phyloP scores from a whole-genome alignment of 2,329 filamentous ascomycete genomes.

The Diaporthe capsici region DNA sequence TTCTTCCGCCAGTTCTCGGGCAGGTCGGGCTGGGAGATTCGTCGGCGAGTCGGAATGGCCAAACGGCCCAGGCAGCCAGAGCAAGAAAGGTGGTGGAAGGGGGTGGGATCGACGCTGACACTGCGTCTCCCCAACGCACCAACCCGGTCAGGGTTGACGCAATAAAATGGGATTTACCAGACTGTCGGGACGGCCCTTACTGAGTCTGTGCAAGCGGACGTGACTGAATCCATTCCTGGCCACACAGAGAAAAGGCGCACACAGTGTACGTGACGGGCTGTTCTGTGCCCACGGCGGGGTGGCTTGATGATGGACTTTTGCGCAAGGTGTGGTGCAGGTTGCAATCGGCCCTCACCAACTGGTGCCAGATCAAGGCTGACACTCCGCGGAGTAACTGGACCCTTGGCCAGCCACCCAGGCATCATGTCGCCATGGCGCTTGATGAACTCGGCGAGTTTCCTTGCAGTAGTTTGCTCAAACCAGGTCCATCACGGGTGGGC shows the following conservation, averaged over 20 bases:
- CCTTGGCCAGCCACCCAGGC: neutral
- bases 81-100: neutral
- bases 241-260: constrained; percentile 1
- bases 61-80: neutral
- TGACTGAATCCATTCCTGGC: constrained; percentile 22
- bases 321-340: constrained; percentile 11
- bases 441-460: neutral
- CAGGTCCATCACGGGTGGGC: constrained; percentile 6
- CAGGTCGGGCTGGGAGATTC: constrained; percentile 13
- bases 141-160: constrained; percentile 4
- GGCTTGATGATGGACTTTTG: neutral
- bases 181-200: constrained; percentile 39
- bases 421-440: constrained; percentile 5
- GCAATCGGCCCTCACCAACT: constrained; percentile 20
- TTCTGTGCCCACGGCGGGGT: constrained; percentile 21
- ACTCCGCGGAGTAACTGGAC: constrained; percentile 9
- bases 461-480: constrained; percentile 2
- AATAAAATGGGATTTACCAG: constrained; percentile 34
- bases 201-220: constrained; percentile 23
- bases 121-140: constrained; percentile 7
- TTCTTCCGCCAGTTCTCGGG: constrained; percentile 10
- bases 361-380: constrained; percentile 31
- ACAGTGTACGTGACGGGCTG: neutral
- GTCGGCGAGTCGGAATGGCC: constrained; percentile 15
- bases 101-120: constrained; percentile 28